Evolutionary conservation across 192 early-diverging fungal species (phyloP), one percentile per base, ranked within the genome.

Genomic region (Coemansia sp.): DNA sequence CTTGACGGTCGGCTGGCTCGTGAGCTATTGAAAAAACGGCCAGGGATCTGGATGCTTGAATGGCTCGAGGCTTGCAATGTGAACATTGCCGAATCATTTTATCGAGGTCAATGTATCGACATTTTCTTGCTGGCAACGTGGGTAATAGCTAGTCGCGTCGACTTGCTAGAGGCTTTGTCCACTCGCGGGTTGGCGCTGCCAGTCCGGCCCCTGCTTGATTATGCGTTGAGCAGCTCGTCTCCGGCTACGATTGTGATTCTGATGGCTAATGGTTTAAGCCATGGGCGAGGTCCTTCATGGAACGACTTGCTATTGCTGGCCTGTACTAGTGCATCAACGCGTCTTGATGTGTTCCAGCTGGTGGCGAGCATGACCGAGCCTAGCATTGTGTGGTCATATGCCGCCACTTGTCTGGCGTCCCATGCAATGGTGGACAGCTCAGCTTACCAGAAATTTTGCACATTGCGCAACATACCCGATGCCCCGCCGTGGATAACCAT

Each of bases 291-390:
- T 51, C 52, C 51, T 5, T 56, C 68, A 18, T 70, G 68, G 68
- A 56, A 64, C 35, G 68, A 70, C 26, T 40, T 70, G 39, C 19
- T 70, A 36, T 41, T 70, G 56, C 63, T 70, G 68, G 68, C 68
- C 37, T 63, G 61, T 30, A 60, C 68, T 0, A 57, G 64, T 9
- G 53, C 46, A 2, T 52, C 48, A 7, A 64, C 68, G 9, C 49
- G 53, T 11, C 15, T 52, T 11, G 68, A 58, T 22, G 68, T 70
- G 4, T 70, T 64, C 32, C 33, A 30, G 42, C 43, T 45, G 29
- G 38, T 64, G 5, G 59, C 52, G 9, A 32, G 38, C 14, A 70
- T 51, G 33, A 70, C 68, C 2, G 55, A 60, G 47, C 61, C 60
- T 10, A 62, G 57, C 29, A 59, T 70, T 22, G 57, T 70, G 8